phyloP scores from a whole-genome alignment of 2,329 filamentous ascomycete species.

The Exophiala sp. region DNA sequence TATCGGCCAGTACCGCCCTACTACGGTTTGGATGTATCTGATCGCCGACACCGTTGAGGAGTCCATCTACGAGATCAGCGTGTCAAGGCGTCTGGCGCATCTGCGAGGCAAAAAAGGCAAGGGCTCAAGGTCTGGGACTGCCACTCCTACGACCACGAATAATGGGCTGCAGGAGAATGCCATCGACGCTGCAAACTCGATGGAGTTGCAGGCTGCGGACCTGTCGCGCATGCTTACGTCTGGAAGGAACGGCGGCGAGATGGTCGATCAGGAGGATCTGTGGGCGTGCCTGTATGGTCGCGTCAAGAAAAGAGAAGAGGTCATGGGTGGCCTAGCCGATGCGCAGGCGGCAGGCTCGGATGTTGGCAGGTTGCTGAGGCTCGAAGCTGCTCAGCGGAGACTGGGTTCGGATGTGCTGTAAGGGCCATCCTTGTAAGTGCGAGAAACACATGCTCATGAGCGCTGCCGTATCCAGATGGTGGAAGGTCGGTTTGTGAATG shows the following conservation, averaged over 20 bases:
- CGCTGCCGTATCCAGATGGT: not conserved
- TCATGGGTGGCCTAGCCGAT: slow-evolving; percentile 17
- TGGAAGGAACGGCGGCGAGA: slow-evolving; percentile 69
- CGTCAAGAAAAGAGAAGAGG: slow-evolving; percentile 31
- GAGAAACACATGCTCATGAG: not conserved
- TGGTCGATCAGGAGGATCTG: slow-evolving; percentile 72
- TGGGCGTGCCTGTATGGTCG: slow-evolving; percentile 83
- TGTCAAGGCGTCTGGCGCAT: slow-evolving; percentile 72
- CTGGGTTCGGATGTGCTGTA: not conserved
- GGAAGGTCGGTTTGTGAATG: too few species aligned
- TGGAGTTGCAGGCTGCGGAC: slow-evolving; percentile 72
- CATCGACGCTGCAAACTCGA: slow-evolving; percentile 80
- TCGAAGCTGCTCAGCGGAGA: slow-evolving; percentile 50
- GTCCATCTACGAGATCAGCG: slow-evolving; percentile 83
- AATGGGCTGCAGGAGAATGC: slow-evolving; percentile 50
- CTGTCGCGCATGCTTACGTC: slow-evolving; percentile 68
- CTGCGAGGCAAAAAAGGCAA: slow-evolving; percentile 47
- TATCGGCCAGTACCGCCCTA: slow-evolving; percentile 83
- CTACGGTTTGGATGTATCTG: slow-evolving; percentile 93
- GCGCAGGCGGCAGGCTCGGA: slow-evolving; percentile 38
- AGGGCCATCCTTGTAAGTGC: not conserved
- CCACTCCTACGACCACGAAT: slow-evolving; percentile 3
- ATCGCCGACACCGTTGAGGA: slow-evolving; percentile 89
- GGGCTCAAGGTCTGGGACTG: slow-evolving; percentile 26
- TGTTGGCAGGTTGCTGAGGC: slow-evolving; percentile 50